Evolutionary conservation across 306 rosid species (phyloP).

Genomic region (Oxytropis ochrocephala): DNA sequence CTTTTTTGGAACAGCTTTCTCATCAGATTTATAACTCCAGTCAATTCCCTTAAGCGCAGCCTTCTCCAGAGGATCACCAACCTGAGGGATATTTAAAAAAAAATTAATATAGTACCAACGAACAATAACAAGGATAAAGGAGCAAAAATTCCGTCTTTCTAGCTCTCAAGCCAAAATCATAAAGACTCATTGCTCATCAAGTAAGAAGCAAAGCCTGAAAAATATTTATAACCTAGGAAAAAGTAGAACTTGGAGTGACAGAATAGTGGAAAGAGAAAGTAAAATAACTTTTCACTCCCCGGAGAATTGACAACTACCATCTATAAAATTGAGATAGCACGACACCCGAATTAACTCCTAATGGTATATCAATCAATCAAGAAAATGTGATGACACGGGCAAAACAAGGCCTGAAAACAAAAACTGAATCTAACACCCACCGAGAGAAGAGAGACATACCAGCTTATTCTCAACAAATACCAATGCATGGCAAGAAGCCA

Average conservation of each 20-base stretch:
- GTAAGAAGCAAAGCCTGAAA: constrained; percentile 2
- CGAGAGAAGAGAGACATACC: constrained; percentile 42
- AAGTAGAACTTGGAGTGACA: neutral
- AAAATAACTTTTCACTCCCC: neutral
- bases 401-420: neutral
- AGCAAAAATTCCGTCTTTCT: constrained; percentile 1
- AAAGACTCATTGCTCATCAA: neutral
- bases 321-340: neutral
- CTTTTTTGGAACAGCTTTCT: constrained; percentile 92
- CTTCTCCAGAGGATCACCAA: constrained; percentile 99
- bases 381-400: neutral
- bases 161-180: neutral
- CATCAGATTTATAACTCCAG: constrained; percentile 94
- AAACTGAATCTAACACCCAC: neutral
- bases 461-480: constrained; percentile 96
- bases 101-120: neutral
- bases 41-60: constrained; percentile 96
- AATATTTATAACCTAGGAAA: neutral
- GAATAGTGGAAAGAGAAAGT: neutral
- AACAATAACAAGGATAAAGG: neutral
- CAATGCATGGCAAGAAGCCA: constrained; percentile 98
- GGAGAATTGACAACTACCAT: neutral
- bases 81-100: constrained; percentile 45
- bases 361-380: neutral
- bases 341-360: neutral